Evolutionary conservation across 2,329 filamentous ascomycete species (phyloP), one percentile per base, ranked within the genome.

Genomic region (Ceratocystis variospora): DNA sequence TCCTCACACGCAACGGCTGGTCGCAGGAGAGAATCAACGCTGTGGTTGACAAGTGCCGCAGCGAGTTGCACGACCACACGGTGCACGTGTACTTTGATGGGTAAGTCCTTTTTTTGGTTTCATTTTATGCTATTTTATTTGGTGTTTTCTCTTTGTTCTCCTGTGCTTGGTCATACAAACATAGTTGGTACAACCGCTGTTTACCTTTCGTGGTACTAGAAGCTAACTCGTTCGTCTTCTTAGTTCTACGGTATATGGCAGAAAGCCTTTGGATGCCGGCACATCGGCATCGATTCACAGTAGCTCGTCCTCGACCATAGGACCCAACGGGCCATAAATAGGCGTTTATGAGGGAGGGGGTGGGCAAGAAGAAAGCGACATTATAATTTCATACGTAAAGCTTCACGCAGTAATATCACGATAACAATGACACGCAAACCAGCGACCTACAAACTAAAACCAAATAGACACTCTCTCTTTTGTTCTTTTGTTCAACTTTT

Each of bases 1-100:
- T 77, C 0, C 76, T 77, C 62, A 78, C 77, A 0, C 73, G 73
- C 33, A 68, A 76, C 31, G 74, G 74, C 0, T 78, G 76, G 77
- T 69, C 69, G 0, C 57, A 69, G 10, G 69, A 73, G 5, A 71
- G 75, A 59, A 73, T 76, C 0, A 71, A 73, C 46, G 71, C 72
- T 5, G 75, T 76, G 53, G 69, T 76, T 15, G 69, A 71, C 19
- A 71, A 73, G 8, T 74, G 74, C 17, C 73, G 73, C 19, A 70
- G 66, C 1, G 74, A 76, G 33, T 71, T 78, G 70, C 72, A 68
- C 53, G 71, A 77, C 41, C 73, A 70, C 25, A 66, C 68, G 0
- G 72, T 76, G 5, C 77, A 78, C 53, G 72, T 72, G 0, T 78
- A 74, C 69, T 77, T 76, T 72, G 74, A 75, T 8, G 72, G 77